A percentile compares a stretch with the other conserved stretches of the same genome.
Conservation (phyloP, 2,329 filamentous ascomycete genomes). For the Zelopaecilomyces penicillatus region DNA sequence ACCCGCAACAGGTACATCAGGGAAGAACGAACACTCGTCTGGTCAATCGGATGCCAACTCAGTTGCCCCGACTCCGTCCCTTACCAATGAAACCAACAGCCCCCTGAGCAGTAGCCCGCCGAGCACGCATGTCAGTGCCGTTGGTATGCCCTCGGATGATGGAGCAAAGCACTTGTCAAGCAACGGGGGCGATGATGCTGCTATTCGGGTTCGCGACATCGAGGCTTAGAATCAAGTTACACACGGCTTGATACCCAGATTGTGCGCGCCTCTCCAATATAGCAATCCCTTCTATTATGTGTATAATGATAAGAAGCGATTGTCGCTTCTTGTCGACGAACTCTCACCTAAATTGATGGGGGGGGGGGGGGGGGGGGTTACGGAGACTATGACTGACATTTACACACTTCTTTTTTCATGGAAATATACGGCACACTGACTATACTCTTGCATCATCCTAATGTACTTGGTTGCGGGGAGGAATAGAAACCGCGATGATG, state of each 20-base stretch:
- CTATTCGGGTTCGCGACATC: constrained; percentile 20
- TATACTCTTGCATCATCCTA: constrained; percentile 1
- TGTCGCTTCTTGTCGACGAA: no score
- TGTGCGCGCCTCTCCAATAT: no score
- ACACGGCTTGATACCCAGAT: no score
- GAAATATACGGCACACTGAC: background rate
- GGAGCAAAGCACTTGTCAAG: constrained; percentile 15
- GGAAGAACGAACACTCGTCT: constrained; percentile 22
- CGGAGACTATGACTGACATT: background rate
- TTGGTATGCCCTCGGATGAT: constrained; percentile 28
- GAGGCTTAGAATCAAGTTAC: constrained; percentile 18
- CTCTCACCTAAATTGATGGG: no score
- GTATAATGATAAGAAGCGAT: no score
- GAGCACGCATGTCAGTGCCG: constrained; percentile 52
- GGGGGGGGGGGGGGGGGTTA: background rate
- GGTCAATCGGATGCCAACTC: constrained; percentile 42
- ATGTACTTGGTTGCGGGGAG: background rate
- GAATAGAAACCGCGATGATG: constrained; percentile 1
- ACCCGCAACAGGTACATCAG: constrained; percentile 14
- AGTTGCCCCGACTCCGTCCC: constrained; percentile 48
- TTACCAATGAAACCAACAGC: constrained; percentile 62
- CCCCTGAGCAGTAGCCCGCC: constrained; percentile 58
- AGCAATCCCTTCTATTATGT: no score
- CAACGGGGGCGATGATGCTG: constrained; percentile 9
- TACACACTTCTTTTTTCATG: background rate